phyloP scores from a whole-genome alignment of 768 basidiomycete species.

The Mrakia frigida region DNA sequence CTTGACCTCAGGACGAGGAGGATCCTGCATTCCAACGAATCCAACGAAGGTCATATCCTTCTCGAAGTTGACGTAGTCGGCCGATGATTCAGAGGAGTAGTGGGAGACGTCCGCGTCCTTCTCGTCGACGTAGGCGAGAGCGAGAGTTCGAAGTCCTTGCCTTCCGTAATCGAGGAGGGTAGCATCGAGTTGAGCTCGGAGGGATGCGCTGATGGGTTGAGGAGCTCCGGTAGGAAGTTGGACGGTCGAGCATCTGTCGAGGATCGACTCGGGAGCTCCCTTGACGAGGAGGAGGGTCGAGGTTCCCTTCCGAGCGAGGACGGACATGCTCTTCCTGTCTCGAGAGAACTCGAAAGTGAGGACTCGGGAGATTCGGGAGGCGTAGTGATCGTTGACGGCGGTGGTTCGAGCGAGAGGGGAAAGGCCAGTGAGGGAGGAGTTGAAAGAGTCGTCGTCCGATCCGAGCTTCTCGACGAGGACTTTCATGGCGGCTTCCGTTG shows the following conservation, averaged over 20 bases:
- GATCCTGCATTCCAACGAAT: conserved; percentile 95
- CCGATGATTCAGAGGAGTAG: conserved; percentile 71
- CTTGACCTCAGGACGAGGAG: conserved; percentile 88
- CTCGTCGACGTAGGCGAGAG: conserved; percentile 77
- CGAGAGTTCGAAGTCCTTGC: conserved; percentile 81
- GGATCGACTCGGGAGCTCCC: conserved; percentile 90
- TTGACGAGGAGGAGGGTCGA: conserved; percentile 81
- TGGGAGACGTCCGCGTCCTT: conserved; percentile 69
- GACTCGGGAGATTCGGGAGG: conserved; percentile 66
- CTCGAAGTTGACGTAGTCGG: conserved; percentile 86
- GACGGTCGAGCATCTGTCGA: conserved; percentile 69
- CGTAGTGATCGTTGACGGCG: conserved; percentile 79
- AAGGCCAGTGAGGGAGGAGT: conserved; percentile 57
- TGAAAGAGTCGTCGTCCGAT: conserved; percentile 53
- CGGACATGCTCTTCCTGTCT: conserved; percentile 99
- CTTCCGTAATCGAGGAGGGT: conserved; percentile 68
- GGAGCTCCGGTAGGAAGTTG: conserved; percentile 57
- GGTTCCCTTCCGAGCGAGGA: conserved; percentile 60
- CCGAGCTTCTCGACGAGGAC: conserved; percentile 93
- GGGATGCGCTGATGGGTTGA: conserved; percentile 59
- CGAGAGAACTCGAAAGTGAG: conserved; percentile 97
- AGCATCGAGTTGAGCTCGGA: conserved; percentile 60
- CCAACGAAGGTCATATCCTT: conserved; percentile 88
- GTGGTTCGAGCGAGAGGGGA: conserved; percentile 62
- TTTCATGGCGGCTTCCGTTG: conserved; percentile 93